These are phyloP conservation scores for Chalciporus chontae DNA, from an alignment of 768 basidiomycete species.

Conservation along the genomic window DNA sequence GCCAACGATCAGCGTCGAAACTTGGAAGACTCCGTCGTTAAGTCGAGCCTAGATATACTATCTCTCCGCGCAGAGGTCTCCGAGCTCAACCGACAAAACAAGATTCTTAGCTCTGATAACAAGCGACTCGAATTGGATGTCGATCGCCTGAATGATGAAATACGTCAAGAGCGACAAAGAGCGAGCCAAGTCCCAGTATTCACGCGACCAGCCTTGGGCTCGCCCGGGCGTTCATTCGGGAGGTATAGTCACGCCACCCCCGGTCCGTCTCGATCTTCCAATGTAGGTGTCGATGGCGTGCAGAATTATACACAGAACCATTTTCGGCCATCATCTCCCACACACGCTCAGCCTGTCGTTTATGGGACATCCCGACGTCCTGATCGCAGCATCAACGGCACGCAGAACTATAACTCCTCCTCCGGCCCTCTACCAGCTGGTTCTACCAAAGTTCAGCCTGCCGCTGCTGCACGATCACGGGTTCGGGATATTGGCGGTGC, in stretches of 20 bases:
- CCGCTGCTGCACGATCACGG: too few relatives aligned
- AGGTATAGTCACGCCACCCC: slow-evolving; percentile 17
- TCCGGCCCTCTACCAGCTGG: neutral
- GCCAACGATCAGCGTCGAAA: slow-evolving; percentile 26
- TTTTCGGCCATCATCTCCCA: neutral
- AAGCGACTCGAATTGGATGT: slow-evolving; percentile 26
- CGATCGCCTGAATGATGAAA: slow-evolving; percentile 9
- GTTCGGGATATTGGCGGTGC: neutral
- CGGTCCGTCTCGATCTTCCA: slow-evolving; percentile 18
- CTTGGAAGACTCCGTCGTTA: slow-evolving; percentile 37
- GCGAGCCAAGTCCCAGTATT: neutral
- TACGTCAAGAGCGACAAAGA: slow-evolving; percentile 14
- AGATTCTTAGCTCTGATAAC: slow-evolving; percentile 22
- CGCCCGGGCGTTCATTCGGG: slow-evolving; percentile 1
- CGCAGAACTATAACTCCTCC: neutral
- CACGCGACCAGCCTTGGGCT: neutral
- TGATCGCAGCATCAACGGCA: neutral
- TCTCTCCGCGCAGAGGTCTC: slow-evolving; percentile 38
- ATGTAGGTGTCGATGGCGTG: slow-evolving; percentile 6
- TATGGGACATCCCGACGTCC: neutral
- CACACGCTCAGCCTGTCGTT: neutral
- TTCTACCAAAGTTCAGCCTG: too few relatives aligned
- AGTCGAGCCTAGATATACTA: slow-evolving; percentile 50
- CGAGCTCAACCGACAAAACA: slow-evolving; percentile 34
- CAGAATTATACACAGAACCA: neutral